Percentiles rank a stretch among this genome's conserved stretches.
Evolutionary conservation across 331 rosid species (phyloP).

Genomic region (Telfairia occidentalis): DNA sequence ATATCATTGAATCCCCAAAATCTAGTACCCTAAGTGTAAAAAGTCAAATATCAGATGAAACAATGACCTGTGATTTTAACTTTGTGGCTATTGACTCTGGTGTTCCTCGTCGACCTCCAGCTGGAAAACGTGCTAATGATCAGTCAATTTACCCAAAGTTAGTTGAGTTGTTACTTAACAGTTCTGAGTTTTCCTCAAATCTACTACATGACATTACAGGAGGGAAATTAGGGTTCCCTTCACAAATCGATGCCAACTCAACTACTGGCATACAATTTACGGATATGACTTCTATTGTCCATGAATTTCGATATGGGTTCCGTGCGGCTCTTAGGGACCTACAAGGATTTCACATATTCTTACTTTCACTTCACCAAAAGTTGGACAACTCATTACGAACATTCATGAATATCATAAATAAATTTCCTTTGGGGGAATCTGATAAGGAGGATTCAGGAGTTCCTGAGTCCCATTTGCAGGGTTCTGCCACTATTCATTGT

Average conservation of each 20-base stretch:
- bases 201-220: constrained; percentile 64
- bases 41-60: constrained; percentile 40
- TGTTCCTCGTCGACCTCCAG: constrained; percentile 96
- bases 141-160: constrained; percentile 79
- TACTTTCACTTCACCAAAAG: constrained; percentile 80
- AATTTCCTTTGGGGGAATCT: constrained; percentile 50
- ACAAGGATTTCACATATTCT: constrained; percentile 82
- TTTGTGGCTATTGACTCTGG: constrained; percentile 39
- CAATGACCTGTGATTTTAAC: background rate
- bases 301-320: constrained; percentile 71
- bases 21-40: constrained; percentile 29
- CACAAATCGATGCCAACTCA: constrained; percentile 26
- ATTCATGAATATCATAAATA: constrained; percentile 59
- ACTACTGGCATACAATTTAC: constrained; percentile 23
- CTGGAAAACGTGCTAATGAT: constrained; percentile 88
- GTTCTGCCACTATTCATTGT: constrained; percentile 23
- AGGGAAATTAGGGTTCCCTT: constrained; percentile 68
- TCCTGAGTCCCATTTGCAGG: constrained; percentile 53
- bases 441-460: constrained; percentile 58
- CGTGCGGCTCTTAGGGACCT: constrained; percentile 80
- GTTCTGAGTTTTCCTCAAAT: constrained; percentile 68
- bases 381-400: constrained; percentile 62
- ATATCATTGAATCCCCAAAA: constrained; percentile 53
- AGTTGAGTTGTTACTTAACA: constrained; percentile 73
- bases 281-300: constrained; percentile 38